These are phyloP conservation scores for Asparagopsis taxiformis DNA, from an alignment of 31 red algal genomes.

Conservation along the genomic window DNA sequence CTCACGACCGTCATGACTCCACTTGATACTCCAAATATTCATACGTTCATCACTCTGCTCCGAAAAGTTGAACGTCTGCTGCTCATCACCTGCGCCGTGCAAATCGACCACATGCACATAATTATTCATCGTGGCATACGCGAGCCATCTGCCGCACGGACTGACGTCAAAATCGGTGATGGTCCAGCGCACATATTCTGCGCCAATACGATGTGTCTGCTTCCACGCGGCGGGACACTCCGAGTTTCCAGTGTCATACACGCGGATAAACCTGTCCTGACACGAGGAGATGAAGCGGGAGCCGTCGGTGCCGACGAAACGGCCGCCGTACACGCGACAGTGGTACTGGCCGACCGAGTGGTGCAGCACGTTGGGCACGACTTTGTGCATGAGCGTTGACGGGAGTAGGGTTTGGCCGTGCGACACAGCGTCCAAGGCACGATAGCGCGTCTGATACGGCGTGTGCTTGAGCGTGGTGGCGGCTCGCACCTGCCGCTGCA, in stretches of 20 bases:
- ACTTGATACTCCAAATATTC: slow-evolving; percentile 37
- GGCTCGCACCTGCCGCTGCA: slow-evolving; percentile 12
- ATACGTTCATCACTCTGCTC: not conserved
- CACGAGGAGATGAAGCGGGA: slow-evolving; percentile 39
- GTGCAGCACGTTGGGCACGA: slow-evolving; percentile 26
- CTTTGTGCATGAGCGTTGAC: slow-evolving; percentile 17
- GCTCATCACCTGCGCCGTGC: slow-evolving; percentile 5
- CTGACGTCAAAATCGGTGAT: slow-evolving; percentile 69
- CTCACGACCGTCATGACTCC: slow-evolving; percentile 52
- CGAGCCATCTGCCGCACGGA: slow-evolving; percentile 60
- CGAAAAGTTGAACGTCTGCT: slow-evolving; percentile 7
- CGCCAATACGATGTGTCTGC: slow-evolving; percentile 27
- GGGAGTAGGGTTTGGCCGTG: slow-evolving; percentile 7
- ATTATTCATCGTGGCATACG: slow-evolving; percentile 51
- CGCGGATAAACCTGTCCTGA: slow-evolving; percentile 50
- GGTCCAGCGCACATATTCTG: slow-evolving; percentile 56
- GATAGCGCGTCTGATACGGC: too few species aligned
- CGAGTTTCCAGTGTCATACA: slow-evolving; percentile 50
- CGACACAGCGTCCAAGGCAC: slow-evolving; percentile 30
- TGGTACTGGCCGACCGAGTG: slow-evolving; percentile 23
- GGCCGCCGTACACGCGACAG: slow-evolving; percentile 34
- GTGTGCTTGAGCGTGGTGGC: too few species aligned
- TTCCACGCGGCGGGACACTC: slow-evolving; percentile 50
- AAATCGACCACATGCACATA: slow-evolving; percentile 59
- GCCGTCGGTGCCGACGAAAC: slow-evolving; percentile 43